Conservation (phyloP, 148 eudicot species). For the Chenopodium suecicum region DNA sequence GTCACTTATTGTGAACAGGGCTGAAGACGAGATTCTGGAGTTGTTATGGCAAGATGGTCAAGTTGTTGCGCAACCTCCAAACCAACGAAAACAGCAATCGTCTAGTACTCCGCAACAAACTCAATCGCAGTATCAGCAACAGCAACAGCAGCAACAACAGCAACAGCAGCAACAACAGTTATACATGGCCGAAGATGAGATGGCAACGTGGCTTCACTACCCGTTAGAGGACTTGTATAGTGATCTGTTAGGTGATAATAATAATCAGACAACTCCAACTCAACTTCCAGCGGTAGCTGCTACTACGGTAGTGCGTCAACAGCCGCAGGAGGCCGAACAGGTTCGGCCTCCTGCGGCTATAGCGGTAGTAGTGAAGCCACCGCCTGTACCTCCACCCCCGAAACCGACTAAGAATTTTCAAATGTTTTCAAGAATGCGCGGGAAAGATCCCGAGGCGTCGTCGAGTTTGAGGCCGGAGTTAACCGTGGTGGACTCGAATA, state of each 20-base stretch:
- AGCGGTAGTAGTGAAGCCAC: slow-evolving; percentile 4
- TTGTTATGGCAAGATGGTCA: slow-evolving; percentile 68
- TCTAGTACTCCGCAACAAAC: slow-evolving; percentile 1
- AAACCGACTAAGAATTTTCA: slow-evolving; percentile 27
- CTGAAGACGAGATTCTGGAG: slow-evolving; percentile 59
- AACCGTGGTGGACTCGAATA: slow-evolving; percentile 55
- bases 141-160: background rate
- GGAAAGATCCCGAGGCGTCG: slow-evolving; percentile 23
- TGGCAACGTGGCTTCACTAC: slow-evolving; percentile 72
- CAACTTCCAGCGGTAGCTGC: slow-evolving; percentile 13
- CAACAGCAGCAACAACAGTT: slow-evolving; percentile 19
- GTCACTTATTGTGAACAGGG: slow-evolving; percentile 28
- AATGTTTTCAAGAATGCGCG: slow-evolving; percentile 38
- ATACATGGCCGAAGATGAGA: slow-evolving; percentile 66
- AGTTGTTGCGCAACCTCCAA: slow-evolving; percentile 45
- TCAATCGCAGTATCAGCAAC: background rate
- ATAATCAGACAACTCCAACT: slow-evolving; percentile 8
- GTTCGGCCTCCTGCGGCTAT: slow-evolving; percentile 13
- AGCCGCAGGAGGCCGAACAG: background rate
- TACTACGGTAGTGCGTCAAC: background rate
- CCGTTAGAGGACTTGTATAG: slow-evolving; percentile 54
- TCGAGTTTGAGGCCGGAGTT: slow-evolving; percentile 27
- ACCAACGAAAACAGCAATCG: slow-evolving; percentile 37
- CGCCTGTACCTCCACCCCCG: background rate
- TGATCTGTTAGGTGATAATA: slow-evolving; percentile 37